Evolutionary conservation across 192 early-diverging fungal species (phyloP).

Genomic region (Podila epigama): DNA sequence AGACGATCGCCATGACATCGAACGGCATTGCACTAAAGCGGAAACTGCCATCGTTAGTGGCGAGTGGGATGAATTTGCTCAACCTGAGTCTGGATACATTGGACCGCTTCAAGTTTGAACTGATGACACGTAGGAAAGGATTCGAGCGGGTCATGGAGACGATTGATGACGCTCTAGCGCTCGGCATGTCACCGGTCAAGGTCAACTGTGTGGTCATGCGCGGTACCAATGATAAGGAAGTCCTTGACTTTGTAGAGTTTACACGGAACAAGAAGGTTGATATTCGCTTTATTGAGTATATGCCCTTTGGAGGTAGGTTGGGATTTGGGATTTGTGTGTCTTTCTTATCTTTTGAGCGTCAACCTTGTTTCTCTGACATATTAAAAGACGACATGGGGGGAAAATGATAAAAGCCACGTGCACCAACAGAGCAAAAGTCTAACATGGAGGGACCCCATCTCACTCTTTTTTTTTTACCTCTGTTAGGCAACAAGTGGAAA

Average conservation of each 20-base stretch:
- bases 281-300: conserved; percentile 97
- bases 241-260: conserved; percentile 83
- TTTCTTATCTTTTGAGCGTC: neutral
- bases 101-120: conserved; percentile 85
- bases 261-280: conserved; percentile 78
- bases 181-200: conserved; percentile 81
- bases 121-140: conserved; percentile 88
- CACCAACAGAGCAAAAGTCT: no score
- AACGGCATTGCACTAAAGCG: conserved; percentile 92
- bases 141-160: conserved; percentile 80
- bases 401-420: no score
- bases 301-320: conserved; percentile 92
- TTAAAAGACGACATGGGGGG: no score
- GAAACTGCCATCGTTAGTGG: conserved; percentile 75
- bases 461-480: neutral
- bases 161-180: conserved; percentile 70
- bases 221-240: conserved; percentile 84
- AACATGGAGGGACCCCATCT: no score
- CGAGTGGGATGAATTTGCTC: conserved; percentile 82
- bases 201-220: conserved; percentile 95
- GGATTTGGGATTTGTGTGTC: no score
- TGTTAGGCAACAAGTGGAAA: conserved; percentile 87
- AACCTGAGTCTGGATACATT: conserved; percentile 95
- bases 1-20: conserved; percentile 89
- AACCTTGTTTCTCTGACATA: no score